Evolutionary conservation across 2,329 filamentous ascomycete genomes (phyloP), one percentile per base, ranked within the genome.

Genomic region (Microdochium paspali): DNA sequence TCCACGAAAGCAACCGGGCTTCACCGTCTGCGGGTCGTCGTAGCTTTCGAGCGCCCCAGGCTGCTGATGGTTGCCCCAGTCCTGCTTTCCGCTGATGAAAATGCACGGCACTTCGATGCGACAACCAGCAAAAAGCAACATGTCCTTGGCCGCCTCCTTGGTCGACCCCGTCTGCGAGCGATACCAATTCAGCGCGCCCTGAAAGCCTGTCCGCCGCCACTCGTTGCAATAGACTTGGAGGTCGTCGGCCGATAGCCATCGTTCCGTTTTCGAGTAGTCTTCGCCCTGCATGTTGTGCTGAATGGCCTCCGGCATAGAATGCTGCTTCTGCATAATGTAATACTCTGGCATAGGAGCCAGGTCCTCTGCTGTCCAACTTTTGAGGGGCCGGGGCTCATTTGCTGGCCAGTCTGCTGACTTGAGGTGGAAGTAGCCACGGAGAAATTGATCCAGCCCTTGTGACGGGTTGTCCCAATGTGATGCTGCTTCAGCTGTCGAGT

Each of bases 1-100:
- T 1, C 77, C 76, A 45, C 68, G 67, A 56, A 79, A 84, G 49
- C 74, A 70, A 1, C 55, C 58, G 18, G 54, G 44, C 24, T 61
- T 65, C 52, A 79, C 83, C 0, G 68, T 67, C 7, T 68, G 62
- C 5, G 66, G 66, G 61, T 80, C 76, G 24, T 69, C 50, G 12
- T 66, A 60, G 20, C 59, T 71, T 57, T 85, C 79, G 4, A 87
- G 58, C 1, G 74, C 80, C 1, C 80, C 80, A 0, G 82, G 82
- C 53, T 82, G 74, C 58, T 87, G 83, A 57, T 77, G 83, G 26
- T 78, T 84, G 0, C 80, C 82, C 82, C 83, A 86, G 53, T 87
- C 84, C 49, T 72, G 63, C 43, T 67, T 68, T 0, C 83, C 82
- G 24, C 73, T 74, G n/a, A 87, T 71, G 54, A 82, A 85, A 0